Conservation (phyloP, 2,329 filamentous ascomycete species). For the Ophiostoma ulmi region DNA sequence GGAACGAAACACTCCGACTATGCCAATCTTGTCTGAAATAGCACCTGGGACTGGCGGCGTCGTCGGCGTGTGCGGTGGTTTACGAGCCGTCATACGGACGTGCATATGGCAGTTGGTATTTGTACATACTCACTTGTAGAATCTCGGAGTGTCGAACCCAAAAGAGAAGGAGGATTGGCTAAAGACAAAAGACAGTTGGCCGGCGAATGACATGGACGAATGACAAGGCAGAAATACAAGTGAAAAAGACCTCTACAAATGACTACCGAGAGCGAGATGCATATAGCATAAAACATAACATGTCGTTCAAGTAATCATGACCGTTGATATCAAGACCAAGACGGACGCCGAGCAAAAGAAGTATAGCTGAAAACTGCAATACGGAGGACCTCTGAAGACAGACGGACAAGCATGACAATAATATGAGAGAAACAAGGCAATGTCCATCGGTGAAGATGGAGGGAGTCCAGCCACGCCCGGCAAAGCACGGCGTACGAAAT, state of each 20-base stretch:
- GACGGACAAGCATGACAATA: background rate
- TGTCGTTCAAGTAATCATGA: background rate
- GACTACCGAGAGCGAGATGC: conserved; percentile 1
- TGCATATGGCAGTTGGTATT: no score
- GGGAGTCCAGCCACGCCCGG: background rate
- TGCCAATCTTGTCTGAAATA: conserved; percentile 1
- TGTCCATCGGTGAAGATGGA: conserved; percentile 1
- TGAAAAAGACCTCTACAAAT: background rate
- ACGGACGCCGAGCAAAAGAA: background rate
- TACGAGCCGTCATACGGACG: background rate
- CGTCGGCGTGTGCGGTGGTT: background rate
- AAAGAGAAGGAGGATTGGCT: conserved; percentile 3
- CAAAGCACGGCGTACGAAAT: background rate
- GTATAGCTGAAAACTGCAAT: background rate
- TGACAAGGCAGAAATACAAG: background rate
- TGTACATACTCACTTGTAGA: background rate
- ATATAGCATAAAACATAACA: background rate
- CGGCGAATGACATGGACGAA: background rate
- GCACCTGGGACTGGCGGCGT: conserved; percentile 2
- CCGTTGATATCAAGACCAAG: no score
- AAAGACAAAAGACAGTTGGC: background rate
- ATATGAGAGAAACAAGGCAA: background rate
- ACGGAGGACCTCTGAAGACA: background rate
- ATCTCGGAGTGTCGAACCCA: background rate
- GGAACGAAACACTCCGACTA: background rate